Evolutionary conservation across 2,329 filamentous ascomycete genomes (phyloP).

Genomic region (Chaetomiaceae sp.): DNA sequence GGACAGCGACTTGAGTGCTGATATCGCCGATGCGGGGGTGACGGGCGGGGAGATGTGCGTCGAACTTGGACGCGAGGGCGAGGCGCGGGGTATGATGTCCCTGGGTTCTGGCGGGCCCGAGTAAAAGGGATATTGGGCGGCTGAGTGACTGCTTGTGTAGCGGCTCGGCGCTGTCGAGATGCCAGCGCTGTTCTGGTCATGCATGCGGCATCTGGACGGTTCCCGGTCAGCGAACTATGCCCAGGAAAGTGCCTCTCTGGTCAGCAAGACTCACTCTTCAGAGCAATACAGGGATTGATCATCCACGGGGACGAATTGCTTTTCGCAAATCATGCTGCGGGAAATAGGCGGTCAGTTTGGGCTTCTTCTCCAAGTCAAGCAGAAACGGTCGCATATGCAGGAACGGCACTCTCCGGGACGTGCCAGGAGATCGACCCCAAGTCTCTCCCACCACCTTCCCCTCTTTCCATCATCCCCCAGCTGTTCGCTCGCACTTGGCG

Average conservation of each 20-base stretch:
- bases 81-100: conserved; percentile 61
- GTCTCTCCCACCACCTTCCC: neutral
- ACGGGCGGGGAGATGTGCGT: conserved; percentile 53
- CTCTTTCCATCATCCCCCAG: conserved; percentile 16
- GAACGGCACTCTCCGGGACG: conserved; percentile 27
- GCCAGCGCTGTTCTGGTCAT: conserved; percentile 44
- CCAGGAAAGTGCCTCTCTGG: neutral
- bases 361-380: conserved; percentile 12
- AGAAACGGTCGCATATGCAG: conserved; percentile 29
- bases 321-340: conserved; percentile 62
- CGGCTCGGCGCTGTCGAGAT: conserved; percentile 30
- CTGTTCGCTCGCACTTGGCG: neutral
- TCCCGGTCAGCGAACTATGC: conserved; percentile 22
- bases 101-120: conserved; percentile 48
- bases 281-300: conserved; percentile 60
- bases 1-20: conserved; percentile 52
- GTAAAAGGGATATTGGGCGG: conserved; percentile 42
- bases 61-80: conserved; percentile 56
- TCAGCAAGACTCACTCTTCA: conserved; percentile 48
- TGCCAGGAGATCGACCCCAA: conserved; percentile 1
- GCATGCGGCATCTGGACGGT: conserved; percentile 47
- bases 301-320: conserved; percentile 58
- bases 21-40: conserved; percentile 50
- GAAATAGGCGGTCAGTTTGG: conserved; percentile 28
- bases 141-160: conserved; percentile 31